Evolutionary conservation across 1,139 yeast species (phyloP).

Genomic region (Kluyveromyces sp.): DNA sequence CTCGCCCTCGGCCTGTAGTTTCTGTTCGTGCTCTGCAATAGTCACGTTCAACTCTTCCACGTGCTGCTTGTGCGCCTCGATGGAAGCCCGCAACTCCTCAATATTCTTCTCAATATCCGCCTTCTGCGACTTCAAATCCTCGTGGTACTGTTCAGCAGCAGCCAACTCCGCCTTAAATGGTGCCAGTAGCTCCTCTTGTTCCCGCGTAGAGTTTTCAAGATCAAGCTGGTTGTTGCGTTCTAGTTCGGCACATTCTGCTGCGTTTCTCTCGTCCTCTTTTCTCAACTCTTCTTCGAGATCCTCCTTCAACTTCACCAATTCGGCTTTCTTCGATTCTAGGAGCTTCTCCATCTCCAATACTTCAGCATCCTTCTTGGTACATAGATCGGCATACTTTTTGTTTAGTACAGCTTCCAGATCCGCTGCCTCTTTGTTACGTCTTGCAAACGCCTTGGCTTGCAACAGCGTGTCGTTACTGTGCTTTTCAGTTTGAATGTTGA

Average conservation of each 20-base stretch:
- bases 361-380: conserved; percentile 21
- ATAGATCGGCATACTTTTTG: conserved; percentile 25
- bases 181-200: conserved; percentile 23
- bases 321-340: conserved; percentile 25
- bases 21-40: conserved; percentile 17
- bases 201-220: conserved; percentile 18
- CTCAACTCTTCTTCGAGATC: conserved; percentile 25
- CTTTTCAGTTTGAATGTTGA: conserved; percentile 16
- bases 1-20: conserved; percentile 18
- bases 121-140: conserved; percentile 19
- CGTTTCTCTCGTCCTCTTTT: conserved; percentile 31
- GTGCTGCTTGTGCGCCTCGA: conserved; percentile 21
- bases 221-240: conserved; percentile 7
- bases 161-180: conserved; percentile 24
- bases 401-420: conserved; percentile 19
- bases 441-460: conserved; percentile 20
- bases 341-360: conserved; percentile 21
- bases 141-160: conserved; percentile 24
- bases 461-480: conserved; percentile 20
- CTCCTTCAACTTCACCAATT: conserved; percentile 21
- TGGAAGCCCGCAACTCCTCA: conserved; percentile 18
- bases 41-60: conserved; percentile 20
- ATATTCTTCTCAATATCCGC: conserved; percentile 21
- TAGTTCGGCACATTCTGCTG: conserved; percentile 24
- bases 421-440: conserved; percentile 26